phyloP scores from a whole-genome alignment of 2,329 filamentous ascomycete species.

The Juglanconis sp. region DNA sequence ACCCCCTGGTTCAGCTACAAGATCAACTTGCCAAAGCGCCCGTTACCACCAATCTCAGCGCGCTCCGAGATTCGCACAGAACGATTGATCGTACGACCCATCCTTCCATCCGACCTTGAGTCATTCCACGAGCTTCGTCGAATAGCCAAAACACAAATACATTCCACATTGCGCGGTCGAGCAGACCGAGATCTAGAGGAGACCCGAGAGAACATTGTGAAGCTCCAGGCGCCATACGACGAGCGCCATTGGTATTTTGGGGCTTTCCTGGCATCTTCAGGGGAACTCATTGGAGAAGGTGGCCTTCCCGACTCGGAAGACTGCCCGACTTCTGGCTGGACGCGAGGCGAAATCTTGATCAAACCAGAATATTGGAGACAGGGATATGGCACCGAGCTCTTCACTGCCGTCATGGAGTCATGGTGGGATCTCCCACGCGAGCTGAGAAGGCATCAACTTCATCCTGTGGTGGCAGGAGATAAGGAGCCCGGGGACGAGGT shows the following conservation, averaged over 20 bases:
- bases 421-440: constrained; percentile 17
- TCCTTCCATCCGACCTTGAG: constrained; percentile 16
- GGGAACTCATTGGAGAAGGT: constrained; percentile 28
- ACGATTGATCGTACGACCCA: constrained; percentile 15
- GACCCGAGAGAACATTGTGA: not conserved
- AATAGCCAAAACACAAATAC: constrained; percentile 1
- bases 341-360: constrained; percentile 12
- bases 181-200: constrained; percentile 12
- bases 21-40: not conserved
- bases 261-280: constrained; percentile 24
- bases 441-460: constrained; percentile 11
- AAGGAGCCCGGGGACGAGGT: constrained; percentile 10
- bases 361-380: constrained; percentile 6
- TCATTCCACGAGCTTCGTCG: constrained; percentile 18
- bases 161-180: constrained; percentile 15
- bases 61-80: constrained; percentile 11
- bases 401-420: constrained; percentile 7
- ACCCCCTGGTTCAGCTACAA: constrained; percentile 11
- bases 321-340: constrained; percentile 12
- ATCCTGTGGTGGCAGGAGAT: not conserved
- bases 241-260: constrained; percentile 22
- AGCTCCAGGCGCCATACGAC: constrained; percentile 11
- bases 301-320: constrained; percentile 19
- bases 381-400: constrained; percentile 18
- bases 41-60: constrained; percentile 7